These are phyloP conservation scores for Xylaria sp. DNA, from an alignment of 2,329 filamentous ascomycete species.

Conservation along the genomic window DNA sequence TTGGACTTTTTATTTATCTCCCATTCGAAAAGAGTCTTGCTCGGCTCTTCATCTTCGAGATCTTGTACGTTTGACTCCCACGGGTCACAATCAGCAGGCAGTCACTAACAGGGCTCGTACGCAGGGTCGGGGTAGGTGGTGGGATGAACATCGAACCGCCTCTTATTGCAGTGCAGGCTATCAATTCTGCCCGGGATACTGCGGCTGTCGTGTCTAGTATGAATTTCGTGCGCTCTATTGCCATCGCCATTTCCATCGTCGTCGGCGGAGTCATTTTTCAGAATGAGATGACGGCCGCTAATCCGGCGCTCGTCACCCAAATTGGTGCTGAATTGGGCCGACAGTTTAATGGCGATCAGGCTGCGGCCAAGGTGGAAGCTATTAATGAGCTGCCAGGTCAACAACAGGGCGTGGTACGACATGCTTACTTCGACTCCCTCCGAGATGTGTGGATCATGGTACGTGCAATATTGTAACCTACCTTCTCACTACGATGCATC, in stretches of 20 bases:
- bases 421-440: conserved; percentile 27
- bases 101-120: conserved; percentile 2
- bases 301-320: conserved; percentile 17
- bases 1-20: conserved; percentile 62
- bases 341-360: conserved; percentile 28
- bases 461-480: conserved; percentile 1
- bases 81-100: neutral
- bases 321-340: conserved; percentile 24
- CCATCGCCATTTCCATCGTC: conserved; percentile 63
- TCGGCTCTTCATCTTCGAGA: conserved; percentile 60
- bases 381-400: conserved; percentile 21
- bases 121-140: conserved; percentile 59
- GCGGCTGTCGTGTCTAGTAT: conserved; percentile 68
- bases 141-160: conserved; percentile 69
- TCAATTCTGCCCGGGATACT: conserved; percentile 63
- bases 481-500: conserved; percentile 1
- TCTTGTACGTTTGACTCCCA: conserved; percentile 46
- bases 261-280: conserved; percentile 59
- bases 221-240: conserved; percentile 63
- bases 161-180: conserved; percentile 67
- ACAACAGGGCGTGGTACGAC: conserved; percentile 27
- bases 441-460: conserved; percentile 34
- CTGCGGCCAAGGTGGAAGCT: conserved; percentile 27
- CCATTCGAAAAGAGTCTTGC: conserved; percentile 54
- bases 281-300: conserved; percentile 36